These are phyloP conservation scores for Penicillium lividum DNA, from an alignment of 495 filamentous ascomycete species.

Conservation along the genomic window DNA sequence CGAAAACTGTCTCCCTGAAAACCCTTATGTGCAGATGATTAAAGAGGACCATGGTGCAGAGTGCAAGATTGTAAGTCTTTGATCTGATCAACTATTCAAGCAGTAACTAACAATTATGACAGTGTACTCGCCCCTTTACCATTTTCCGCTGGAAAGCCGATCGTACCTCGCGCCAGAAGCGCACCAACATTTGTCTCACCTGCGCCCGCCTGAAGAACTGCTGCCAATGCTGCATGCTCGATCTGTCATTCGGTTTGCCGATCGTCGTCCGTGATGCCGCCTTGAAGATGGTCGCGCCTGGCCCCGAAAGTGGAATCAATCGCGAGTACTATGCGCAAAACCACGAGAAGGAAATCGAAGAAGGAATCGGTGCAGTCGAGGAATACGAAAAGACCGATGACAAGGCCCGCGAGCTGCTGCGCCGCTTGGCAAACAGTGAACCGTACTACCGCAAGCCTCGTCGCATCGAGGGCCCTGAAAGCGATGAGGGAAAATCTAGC, in stretches of 20 bases:
- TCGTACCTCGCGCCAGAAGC: conserved; percentile 81
- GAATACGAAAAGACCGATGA: conserved; percentile 97
- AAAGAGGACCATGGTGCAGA: conserved; percentile 89
- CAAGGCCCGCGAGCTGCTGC: conserved; percentile 85
- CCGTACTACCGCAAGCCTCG: conserved; percentile 89
- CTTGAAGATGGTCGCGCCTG: conserved; percentile 92
- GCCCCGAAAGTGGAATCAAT: conserved; percentile 87
- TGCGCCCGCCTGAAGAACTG: conserved; percentile 95
- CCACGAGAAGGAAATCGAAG: conserved; percentile 91
- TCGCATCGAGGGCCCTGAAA: conserved; percentile 58
- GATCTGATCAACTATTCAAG: neutral
- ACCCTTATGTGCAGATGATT: conserved; percentile 97
- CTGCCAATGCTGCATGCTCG: conserved; percentile 98
- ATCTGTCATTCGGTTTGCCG: conserved; percentile 90
- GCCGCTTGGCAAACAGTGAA: conserved; percentile 84
- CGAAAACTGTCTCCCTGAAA: conserved; percentile 86
- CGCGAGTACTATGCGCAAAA: conserved; percentile 97
- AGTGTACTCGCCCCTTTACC: conserved; percentile 93
- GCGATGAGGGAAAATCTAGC: conserved; percentile 24
- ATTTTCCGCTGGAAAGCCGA: conserved; percentile 94
- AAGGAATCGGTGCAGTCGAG: conserved; percentile 77
- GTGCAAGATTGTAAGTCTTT: conserved; percentile 52
- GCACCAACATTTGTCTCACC: conserved; percentile 90
- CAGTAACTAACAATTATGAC: conserved; percentile 11
- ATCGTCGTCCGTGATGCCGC: conserved; percentile 95